Conservation (phyloP, 2,329 filamentous ascomycete genomes). For the Geosmithia putterillii region DNA sequence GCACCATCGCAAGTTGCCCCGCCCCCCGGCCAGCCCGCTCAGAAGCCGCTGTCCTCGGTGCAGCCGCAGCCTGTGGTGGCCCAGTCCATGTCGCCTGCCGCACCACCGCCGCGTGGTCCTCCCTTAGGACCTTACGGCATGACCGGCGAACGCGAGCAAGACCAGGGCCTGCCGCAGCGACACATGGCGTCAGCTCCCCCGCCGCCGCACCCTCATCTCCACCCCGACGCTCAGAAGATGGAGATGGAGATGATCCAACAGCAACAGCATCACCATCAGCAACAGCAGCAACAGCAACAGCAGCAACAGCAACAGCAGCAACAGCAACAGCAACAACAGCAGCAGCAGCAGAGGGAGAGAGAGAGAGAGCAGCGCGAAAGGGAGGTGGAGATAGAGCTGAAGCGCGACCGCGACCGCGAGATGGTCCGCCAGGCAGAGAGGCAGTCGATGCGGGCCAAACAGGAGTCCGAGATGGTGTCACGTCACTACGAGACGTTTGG, state of each 20-base stretch:
- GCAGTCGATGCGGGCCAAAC: slow-evolving; percentile 5
- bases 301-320: slow-evolving; percentile 10
- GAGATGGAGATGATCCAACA: slow-evolving; percentile 9
- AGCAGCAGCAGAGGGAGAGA: slow-evolving; percentile 7
- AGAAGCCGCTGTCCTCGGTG: not conserved
- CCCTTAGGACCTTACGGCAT: slow-evolving; percentile 23
- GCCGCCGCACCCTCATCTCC: slow-evolving; percentile 15
- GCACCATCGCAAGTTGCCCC: slow-evolving; percentile 18
- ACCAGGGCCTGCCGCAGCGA: slow-evolving; percentile 19
- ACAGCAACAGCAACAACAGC: slow-evolving; percentile 5
- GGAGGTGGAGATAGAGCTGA: slow-evolving; percentile 9
- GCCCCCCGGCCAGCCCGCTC: not conserved
- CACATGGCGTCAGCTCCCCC: slow-evolving; percentile 21
- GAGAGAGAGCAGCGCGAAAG: slow-evolving; percentile 4
- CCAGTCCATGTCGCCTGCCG: slow-evolving; percentile 14
- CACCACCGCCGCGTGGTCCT: slow-evolving; percentile 24
- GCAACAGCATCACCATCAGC: slow-evolving; percentile 7
- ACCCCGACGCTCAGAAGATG: slow-evolving; percentile 20
- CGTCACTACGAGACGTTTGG: slow-evolving; percentile 33
- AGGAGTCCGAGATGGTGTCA: slow-evolving; percentile 8
- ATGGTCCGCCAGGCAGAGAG: slow-evolving; percentile 13
- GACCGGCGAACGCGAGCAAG: slow-evolving; percentile 28
- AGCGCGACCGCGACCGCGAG: slow-evolving; percentile 16
- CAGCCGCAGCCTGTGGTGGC: slow-evolving; percentile 8
- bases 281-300: slow-evolving; percentile 11